A percentile compares a stretch with the other conserved stretches of the same genome.
Conservation (phyloP, 2,329 filamentous ascomycete genomes). For the Trichoderma lentiforme region DNA sequence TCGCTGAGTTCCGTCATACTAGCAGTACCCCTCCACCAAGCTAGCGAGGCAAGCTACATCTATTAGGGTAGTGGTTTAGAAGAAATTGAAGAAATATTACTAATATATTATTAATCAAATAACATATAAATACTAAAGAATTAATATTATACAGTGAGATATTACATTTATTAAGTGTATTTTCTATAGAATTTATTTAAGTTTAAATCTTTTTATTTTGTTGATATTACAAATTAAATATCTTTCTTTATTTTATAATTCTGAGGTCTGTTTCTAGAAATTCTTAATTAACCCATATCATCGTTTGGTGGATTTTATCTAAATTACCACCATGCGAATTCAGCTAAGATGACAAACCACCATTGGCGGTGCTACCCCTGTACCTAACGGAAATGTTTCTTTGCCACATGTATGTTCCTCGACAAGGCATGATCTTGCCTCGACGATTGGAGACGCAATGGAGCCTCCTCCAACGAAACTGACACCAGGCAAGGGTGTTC, state of each 20-base stretch:
- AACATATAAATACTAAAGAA: background rate
- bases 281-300: background rate
- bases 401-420: background rate
- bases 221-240: background rate
- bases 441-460: background rate
- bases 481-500: conserved; percentile 7
- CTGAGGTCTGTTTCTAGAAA: background rate
- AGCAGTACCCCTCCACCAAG: conserved; percentile 5
- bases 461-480: conserved; percentile 1
- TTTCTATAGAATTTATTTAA: background rate
- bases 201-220: background rate
- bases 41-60: background rate
- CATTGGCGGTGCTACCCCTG: background rate
- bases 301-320: background rate
- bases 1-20: conserved; percentile 10
- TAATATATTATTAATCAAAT: background rate
- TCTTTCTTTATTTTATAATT: background rate
- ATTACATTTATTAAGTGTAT: background rate
- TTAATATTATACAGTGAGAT: background rate
- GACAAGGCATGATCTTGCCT: background rate
- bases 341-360: background rate
- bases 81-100: background rate
- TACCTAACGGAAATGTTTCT: background rate
- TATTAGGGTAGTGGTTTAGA: background rate
- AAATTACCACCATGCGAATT: background rate